phyloP scores from a whole-genome alignment of 2,329 filamentous ascomycete species.

The Furcasterigmium furcatum region DNA sequence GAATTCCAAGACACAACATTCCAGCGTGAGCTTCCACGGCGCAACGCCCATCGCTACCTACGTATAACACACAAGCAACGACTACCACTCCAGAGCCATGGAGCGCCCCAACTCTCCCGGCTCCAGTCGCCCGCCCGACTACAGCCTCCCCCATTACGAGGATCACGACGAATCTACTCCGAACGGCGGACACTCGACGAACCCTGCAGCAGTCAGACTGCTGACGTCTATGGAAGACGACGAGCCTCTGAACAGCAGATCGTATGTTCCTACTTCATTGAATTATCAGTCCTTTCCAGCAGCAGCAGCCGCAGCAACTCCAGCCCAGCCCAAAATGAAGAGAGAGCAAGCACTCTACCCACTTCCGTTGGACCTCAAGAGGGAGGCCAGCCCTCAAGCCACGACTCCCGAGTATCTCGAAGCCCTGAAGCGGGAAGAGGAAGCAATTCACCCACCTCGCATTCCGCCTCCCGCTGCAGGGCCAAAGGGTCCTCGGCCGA shows the following conservation, averaged over 20 bases:
- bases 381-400: slow-evolving; percentile 17
- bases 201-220: slow-evolving; percentile 54
- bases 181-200: slow-evolving; percentile 33
- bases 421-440: slow-evolving; percentile 33
- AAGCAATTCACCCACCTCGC: slow-evolving; percentile 13
- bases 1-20: slow-evolving; percentile 4
- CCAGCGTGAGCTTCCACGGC: background rate
- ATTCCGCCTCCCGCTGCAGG: slow-evolving; percentile 3
- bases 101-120: slow-evolving; percentile 44
- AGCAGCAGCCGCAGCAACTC: background rate
- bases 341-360: background rate
- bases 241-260: slow-evolving; percentile 35
- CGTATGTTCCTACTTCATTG: slow-evolving; percentile 46
- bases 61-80: background rate
- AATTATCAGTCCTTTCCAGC: slow-evolving; percentile 1
- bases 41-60: background rate
- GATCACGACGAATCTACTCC: slow-evolving; percentile 45
- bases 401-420: slow-evolving; percentile 31
- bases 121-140: slow-evolving; percentile 49
- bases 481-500: slow-evolving; percentile 1
- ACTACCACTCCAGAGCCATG: slow-evolving; percentile 29
- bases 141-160: slow-evolving; percentile 54
- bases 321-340: too few relatives aligned
- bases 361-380: slow-evolving; percentile 16
- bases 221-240: slow-evolving; percentile 60